Evolutionary conservation across 2,329 filamentous ascomycete genomes (phyloP).

Genomic region (Xenosphaeropsis pyriputrescens): DNA sequence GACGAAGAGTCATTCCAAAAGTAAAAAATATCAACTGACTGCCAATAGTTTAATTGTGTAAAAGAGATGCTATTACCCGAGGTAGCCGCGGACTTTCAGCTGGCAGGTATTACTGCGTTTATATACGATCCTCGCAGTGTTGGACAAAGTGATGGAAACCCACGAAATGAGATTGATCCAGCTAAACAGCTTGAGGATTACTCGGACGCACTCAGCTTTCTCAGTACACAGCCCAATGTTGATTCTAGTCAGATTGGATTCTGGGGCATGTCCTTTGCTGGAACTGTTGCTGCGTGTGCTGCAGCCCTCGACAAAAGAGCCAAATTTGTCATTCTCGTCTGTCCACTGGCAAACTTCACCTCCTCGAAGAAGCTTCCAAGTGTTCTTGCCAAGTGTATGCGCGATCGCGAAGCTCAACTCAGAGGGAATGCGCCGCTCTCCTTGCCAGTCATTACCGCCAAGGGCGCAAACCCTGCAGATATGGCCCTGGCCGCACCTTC

Average conservation of each 20-base stretch:
- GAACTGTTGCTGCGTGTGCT: constrained; percentile 21
- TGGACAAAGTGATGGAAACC: constrained; percentile 17
- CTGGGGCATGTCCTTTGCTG: constrained; percentile 21
- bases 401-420: constrained; percentile 23
- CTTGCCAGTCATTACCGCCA: constrained; percentile 20
- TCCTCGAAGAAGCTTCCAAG: constrained; percentile 12
- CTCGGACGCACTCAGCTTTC: constrained; percentile 21
- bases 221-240: constrained; percentile 15
- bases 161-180: constrained; percentile 18
- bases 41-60: constrained; percentile 1
- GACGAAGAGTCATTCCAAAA: no score
- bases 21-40: no score
- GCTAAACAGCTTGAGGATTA: constrained; percentile 18
- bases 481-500: constrained; percentile 12
- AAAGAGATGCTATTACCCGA: constrained; percentile 11
- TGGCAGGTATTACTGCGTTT: constrained; percentile 18
- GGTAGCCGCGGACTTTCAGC: constrained; percentile 5
- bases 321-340: constrained; percentile 18
- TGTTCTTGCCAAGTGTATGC: no score
- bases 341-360: constrained; percentile 9
- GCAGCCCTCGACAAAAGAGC: constrained; percentile 23
- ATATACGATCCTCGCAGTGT: constrained; percentile 20
- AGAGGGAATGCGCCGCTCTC: constrained; percentile 22
- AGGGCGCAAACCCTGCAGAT: constrained; percentile 22
- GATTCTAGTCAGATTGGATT: constrained; percentile 18